Conservation (phyloP, 23 red algal species). For the Cyanidiococcus yangmingshanensis region DNA sequence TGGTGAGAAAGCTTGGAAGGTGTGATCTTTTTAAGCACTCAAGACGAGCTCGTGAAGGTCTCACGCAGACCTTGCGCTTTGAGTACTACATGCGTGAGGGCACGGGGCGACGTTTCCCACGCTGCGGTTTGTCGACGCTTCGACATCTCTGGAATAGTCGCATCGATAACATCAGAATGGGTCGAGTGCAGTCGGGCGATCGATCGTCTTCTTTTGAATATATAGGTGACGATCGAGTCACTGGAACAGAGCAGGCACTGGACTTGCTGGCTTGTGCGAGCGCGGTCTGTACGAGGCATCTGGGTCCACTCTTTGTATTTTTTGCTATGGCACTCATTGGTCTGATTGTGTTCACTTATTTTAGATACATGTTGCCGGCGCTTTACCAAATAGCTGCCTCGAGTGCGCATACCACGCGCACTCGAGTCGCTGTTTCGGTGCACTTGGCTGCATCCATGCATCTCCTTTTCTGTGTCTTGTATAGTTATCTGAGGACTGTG, state of each 20-base stretch:
- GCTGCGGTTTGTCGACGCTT: neutral
- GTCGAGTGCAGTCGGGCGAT: neutral
- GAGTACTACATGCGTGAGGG: too few species aligned
- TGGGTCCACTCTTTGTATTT: neutral
- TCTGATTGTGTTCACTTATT: slow-evolving; percentile 1
- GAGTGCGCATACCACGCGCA: too few species aligned
- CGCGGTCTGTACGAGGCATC: neutral
- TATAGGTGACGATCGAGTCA: neutral
- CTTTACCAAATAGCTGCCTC: neutral
- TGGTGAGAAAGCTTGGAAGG: too few species aligned
- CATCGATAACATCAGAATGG: neutral
- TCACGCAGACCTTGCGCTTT: too few species aligned
- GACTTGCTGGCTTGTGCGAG: neutral
- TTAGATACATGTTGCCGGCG: slow-evolving; percentile 4
- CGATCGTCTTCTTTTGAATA: neutral
- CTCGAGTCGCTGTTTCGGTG: neutral
- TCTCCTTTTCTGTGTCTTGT: neutral
- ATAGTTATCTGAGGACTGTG: neutral
- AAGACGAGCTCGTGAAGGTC: too few species aligned
- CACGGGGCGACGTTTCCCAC: neutral
- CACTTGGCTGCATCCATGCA: neutral
- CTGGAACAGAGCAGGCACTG: neutral
- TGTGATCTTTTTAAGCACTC: too few species aligned
- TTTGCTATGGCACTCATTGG: neutral
- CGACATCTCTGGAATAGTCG: neutral